These are phyloP conservation scores for Sphaerulina musiva DNA, from an alignment of 2,329 filamentous ascomycete genomes.

Conservation along the genomic window DNA sequence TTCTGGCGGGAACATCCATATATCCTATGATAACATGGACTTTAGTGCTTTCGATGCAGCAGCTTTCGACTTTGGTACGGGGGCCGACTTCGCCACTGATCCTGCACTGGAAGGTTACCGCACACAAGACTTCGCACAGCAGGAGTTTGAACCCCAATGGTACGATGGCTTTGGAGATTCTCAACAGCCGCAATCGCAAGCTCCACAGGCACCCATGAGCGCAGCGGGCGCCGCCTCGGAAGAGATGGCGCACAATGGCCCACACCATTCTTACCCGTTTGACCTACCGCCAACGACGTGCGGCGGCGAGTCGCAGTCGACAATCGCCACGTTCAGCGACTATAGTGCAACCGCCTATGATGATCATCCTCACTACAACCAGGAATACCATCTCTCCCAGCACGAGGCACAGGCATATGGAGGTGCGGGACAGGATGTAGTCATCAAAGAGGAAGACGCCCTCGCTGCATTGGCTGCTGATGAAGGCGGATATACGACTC, in stretches of 20 bases:
- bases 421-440: slow-evolving; percentile 15
- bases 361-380: slow-evolving; percentile 3
- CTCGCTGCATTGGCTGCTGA: slow-evolving; percentile 11
- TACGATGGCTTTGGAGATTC: neutral
- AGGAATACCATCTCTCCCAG: neutral
- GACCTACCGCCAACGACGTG: neutral
- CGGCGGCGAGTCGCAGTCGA: neutral
- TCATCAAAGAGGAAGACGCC: slow-evolving; percentile 8
- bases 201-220: slow-evolving; percentile 4
- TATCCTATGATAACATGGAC: slow-evolving; percentile 34
- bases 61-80: slow-evolving; percentile 27
- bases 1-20: slow-evolving; percentile 36
- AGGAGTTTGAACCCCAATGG: slow-evolving; percentile 6
- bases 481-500: slow-evolving; percentile 5
- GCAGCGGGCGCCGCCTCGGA: slow-evolving; percentile 1
- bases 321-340: neutral
- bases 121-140: slow-evolving; percentile 3
- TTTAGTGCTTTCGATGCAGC: slow-evolving; percentile 27
- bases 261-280: neutral
- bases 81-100: slow-evolving; percentile 20
- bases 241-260: neutral
- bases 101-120: slow-evolving; percentile 21
- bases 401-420: slow-evolving; percentile 16
- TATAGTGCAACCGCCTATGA: neutral
- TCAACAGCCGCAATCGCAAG: slow-evolving; percentile 1